Percentiles rank a stretch among this genome's conserved stretches.
Evolutionary conservation across 345 rosid genomes (phyloP).

Genomic region (Brassica cretica): DNA sequence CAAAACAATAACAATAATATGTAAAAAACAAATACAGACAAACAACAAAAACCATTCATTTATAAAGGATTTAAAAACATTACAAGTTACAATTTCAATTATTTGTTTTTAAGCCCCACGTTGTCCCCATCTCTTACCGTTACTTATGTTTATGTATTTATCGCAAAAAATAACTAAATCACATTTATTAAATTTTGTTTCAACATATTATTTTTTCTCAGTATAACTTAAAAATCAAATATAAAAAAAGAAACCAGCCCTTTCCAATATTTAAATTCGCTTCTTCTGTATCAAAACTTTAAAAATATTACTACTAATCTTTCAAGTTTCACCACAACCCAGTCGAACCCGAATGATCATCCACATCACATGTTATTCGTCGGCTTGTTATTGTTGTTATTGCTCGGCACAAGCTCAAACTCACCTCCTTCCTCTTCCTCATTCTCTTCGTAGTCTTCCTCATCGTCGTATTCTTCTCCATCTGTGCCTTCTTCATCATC

Average conservation of each 20-base stretch:
- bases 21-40: constrained; percentile 30
- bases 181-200: constrained; percentile 13
- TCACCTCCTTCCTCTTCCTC: constrained; percentile 58
- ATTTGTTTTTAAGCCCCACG: constrained; percentile 22
- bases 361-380: constrained; percentile 21
- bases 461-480: constrained; percentile 37
- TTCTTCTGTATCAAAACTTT: constrained; percentile 39
- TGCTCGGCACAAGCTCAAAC: constrained; percentile 57
- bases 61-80: not conserved
- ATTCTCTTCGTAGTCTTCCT: constrained; percentile 47
- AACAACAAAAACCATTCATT: constrained; percentile 31
- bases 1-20: constrained; percentile 28
- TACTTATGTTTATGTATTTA: constrained; percentile 15
- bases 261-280: constrained; percentile 38
- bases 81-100: constrained; percentile 23
- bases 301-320: constrained; percentile 19
- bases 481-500: constrained; percentile 49
- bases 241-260: constrained; percentile 4
- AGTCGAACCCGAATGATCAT: constrained; percentile 7
- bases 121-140: constrained; percentile 11
- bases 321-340: constrained; percentile 6
- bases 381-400: constrained; percentile 25
- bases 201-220: constrained; percentile 11
- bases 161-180: constrained; percentile 25
- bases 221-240: constrained; percentile 35